Base-by-base conservation (phyloP, 768 basidiomycete genomes). In the Gautieria morchelliformis region DNA sequence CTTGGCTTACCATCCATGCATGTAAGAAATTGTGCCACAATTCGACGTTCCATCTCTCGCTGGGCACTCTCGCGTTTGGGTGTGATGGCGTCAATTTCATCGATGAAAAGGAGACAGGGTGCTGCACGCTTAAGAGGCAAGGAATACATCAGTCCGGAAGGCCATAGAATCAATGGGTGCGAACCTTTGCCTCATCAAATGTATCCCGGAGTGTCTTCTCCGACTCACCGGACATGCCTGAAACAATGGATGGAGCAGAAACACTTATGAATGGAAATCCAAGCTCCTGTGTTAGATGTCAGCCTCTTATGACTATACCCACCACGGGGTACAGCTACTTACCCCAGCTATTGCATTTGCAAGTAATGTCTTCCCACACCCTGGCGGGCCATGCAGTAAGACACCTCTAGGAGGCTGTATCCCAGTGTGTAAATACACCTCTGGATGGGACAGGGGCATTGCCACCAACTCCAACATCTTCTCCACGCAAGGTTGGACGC, bases 11-110 rank as follows among this genome's bases (percentile, higher is more conserved):
- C 95, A 69, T 99, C 96, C 91, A 99, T 96, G 73, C 95, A 97
- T 0, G 95, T 98, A 56, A 98, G 71, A 62, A 99, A 89, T 68
- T 99, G 96, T 0, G 95, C 95, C 10, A 99, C 95, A 52, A 99
- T 98, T 12, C 96, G 80, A 46, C 94, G 74, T 66, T 98, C 96
- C 96, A 97, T 98, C 72, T 98, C 96, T 57, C 95, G 77, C 65
- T 99, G 96, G 0, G 96, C 95, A 63, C 89, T 97, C 71, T 99
- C 96, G 59, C 96, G 76, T 72, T 98, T 99, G 0, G 93, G 93
- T 0, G 94, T 97, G 60, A 99, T 94, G 7, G 94, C 92, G 65
- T 98, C 94, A 19, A 98, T 96, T 68, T 98, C 96, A 68, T 99
- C 95, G 45, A 99, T 90, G 72, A 98, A 98, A 9, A 99, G 70